Evolutionary conservation across 2,329 filamentous ascomycete genomes (phyloP), one percentile per base, ranked within the genome.

Genomic region (Hysterium pulicare): DNA sequence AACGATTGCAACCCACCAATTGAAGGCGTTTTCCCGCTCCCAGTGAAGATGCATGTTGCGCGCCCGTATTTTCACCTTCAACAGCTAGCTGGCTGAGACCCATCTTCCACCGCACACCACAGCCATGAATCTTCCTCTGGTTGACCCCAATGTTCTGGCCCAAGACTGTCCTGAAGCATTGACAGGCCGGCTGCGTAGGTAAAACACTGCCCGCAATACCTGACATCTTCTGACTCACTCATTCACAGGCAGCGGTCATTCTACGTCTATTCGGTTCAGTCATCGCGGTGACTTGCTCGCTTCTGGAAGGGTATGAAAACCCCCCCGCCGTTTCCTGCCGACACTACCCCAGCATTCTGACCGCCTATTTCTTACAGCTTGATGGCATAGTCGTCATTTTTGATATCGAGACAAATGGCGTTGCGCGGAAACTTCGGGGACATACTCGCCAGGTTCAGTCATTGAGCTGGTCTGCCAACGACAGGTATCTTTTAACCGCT

Each of bases 381-480:
- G 93, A 98, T 71, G 93, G 93, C 53, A 93, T 89, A 4, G 86
- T 98, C 31, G 88, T 95, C 42, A 86, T 98, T 35, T 98, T 95
- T 78, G 93, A 98, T 63, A 82, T 97, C 38, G 94, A 98, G 70
- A 98, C 94, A 8, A 95, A 94, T 77, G 91, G 93, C 28, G 88
- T 97, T 4, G 93, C 93, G 45, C 85, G 90, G 61, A 98, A 97
- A 71, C 75, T 98, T 50, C 83, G 89, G 51, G 93, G 91, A 10
- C 93, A 98, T 70, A 95, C 87, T 38, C 84, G 88, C 61, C 91
- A 93, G 63, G 90, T 98, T 44, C 91, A 95, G 55, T 95, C 88
- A 39, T 70, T 98, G 46, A 95, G 90, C 72, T 98, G 93, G 93
- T 96, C 91, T 40, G 79, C 85, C 56, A 88, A 90, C 69, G 91